Evolutionary conservation across 2,329 filamentous ascomycete species (phyloP).

Genomic region (Aspergillus nomiae): DNA sequence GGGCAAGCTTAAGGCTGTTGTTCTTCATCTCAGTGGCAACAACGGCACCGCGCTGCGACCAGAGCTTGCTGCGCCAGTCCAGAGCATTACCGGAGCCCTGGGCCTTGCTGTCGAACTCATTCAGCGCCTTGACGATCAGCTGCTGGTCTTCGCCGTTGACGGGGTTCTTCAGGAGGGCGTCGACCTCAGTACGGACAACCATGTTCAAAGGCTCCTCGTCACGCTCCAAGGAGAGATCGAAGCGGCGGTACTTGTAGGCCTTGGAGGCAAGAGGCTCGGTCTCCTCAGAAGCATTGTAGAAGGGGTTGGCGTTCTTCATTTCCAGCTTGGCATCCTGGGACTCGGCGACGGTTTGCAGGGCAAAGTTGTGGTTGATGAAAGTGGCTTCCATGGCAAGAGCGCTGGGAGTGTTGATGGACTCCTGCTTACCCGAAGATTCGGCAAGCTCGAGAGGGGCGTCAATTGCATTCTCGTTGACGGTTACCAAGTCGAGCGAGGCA

Average conservation of each 20-base stretch:
- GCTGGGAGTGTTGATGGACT: slow-evolving; percentile 88
- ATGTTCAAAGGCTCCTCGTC: slow-evolving; percentile 93
- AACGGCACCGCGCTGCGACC: slow-evolving; percentile 91
- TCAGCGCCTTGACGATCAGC: slow-evolving; percentile 91
- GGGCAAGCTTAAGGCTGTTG: slow-evolving; percentile 97
- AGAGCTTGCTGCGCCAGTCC: slow-evolving; percentile 95
- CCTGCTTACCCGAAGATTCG: slow-evolving; percentile 73
- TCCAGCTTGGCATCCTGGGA: slow-evolving; percentile 74
- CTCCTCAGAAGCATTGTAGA: slow-evolving; percentile 93
- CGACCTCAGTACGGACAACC: slow-evolving; percentile 90
- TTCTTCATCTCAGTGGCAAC: slow-evolving; percentile 99
- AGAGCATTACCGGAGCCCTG: slow-evolving; percentile 92
- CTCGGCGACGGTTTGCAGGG: slow-evolving; percentile 90
- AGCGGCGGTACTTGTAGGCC: slow-evolving; percentile 96
- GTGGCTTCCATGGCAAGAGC: slow-evolving; percentile 95
- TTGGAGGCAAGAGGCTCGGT: slow-evolving; percentile 93
- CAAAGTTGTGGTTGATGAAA: slow-evolving; percentile 99
- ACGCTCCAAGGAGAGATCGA: slow-evolving; percentile 87
- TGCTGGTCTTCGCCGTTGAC: slow-evolving; percentile 89
- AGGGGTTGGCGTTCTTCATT: slow-evolving; percentile 89
- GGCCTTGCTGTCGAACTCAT: slow-evolving; percentile 98
- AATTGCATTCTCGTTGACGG: slow-evolving; percentile 97
- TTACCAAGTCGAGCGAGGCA: slow-evolving; percentile 93
- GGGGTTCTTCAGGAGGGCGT: slow-evolving; percentile 93
- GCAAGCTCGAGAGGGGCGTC: slow-evolving; percentile 90